Percentiles rank a stretch among this genome's conserved stretches.
phyloP scores from a whole-genome alignment of 371 early-diverging fungal species.

The Gilbertella persicaria region DNA sequence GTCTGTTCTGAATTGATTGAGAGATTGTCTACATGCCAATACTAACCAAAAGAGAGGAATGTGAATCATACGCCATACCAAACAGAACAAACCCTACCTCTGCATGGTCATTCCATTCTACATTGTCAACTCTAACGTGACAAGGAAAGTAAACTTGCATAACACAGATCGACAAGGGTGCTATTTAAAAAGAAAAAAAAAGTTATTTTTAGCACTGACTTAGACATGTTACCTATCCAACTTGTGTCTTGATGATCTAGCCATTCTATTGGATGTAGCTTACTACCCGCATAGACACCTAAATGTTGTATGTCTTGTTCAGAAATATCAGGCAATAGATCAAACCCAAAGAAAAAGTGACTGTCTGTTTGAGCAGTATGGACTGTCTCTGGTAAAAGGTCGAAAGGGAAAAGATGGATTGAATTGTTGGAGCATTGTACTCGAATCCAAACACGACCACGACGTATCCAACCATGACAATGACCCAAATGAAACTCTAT shows the following conservation, averaged over 20 bases:
- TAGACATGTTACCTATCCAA: conserved; percentile 19
- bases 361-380: background rate
- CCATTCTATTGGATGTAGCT: conserved; percentile 10
- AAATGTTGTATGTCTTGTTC: background rate
- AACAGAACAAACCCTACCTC: background rate
- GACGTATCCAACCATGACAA: conserved; percentile 15
- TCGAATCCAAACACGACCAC: conserved; percentile 18
- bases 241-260: background rate
- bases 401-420: conserved; percentile 2
- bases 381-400: conserved; percentile 4
- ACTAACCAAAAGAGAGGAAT: no score
- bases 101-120: background rate
- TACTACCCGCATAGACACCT: background rate
- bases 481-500: background rate
- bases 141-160: conserved; percentile 15
- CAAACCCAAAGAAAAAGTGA: conserved; percentile 7
- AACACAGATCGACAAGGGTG: conserved; percentile 7
- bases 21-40: no score
- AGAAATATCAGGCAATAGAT: conserved; percentile 7
- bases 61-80: background rate
- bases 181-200: background rate
- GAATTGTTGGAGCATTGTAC: background rate
- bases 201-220: conserved; percentile 2
- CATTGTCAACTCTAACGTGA: background rate
- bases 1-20: no score